Conservation (phyloP, 345 rosid genomes). For the sweet orange (Citrus sinensis) region DVS_A1.0 CM039164.1:10550501-10551000, state of each 20-base stretch:
- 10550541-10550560: no score
- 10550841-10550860: background rate
- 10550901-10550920: no score
- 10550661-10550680: constrained; percentile 31
- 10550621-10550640: no score
- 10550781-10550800: constrained; percentile 23
- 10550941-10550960: constrained; percentile 17
- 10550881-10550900: background rate
- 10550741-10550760: constrained; percentile 29
- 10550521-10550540: no score
- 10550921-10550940: background rate
- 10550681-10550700: constrained; percentile 21
- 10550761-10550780: constrained; percentile 36
- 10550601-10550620: no score
- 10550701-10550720: constrained; percentile 34
- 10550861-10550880: no score
- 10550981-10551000: constrained; percentile 34
- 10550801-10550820: constrained; percentile 28
- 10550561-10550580: no score
- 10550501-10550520: no score
- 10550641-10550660: no score
- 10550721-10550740: constrained; percentile 31
- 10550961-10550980: constrained; percentile 23
- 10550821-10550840: no score
- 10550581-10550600: no score